Conservation (phyloP, 345 rosid species). For the Camelina hispida region DNA sequence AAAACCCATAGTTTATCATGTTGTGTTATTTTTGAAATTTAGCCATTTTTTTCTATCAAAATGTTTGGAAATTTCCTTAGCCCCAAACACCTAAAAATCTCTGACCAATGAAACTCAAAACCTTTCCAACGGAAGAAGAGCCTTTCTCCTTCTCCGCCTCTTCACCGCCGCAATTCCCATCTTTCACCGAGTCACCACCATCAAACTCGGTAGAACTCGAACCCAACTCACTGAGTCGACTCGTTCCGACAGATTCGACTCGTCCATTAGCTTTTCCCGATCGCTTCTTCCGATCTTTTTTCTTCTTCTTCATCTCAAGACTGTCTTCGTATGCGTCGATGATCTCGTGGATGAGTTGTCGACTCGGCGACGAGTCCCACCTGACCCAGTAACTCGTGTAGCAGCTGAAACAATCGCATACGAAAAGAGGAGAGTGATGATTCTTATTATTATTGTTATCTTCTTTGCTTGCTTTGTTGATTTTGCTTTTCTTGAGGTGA, state of each 20-base stretch:
- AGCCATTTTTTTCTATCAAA: constrained; percentile 14
- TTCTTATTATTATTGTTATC: background rate
- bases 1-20: background rate
- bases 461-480: constrained; percentile 24
- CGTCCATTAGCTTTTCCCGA: constrained; percentile 19
- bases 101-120: constrained; percentile 72
- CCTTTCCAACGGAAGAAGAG: constrained; percentile 49
- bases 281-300: constrained; percentile 50
- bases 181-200: constrained; percentile 33
- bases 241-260: constrained; percentile 35
- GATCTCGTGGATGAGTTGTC: constrained; percentile 77
- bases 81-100: constrained; percentile 77
- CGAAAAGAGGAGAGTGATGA: constrained; percentile 59
- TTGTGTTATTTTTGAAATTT: background rate
- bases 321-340: constrained; percentile 76
- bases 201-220: constrained; percentile 32
- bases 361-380: constrained; percentile 83
- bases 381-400: constrained; percentile 82
- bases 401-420: constrained; percentile 78
- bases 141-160: constrained; percentile 50
- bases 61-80: constrained; percentile 34
- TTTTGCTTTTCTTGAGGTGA: constrained; percentile 32
- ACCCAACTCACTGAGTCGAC: constrained; percentile 39
- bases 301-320: constrained; percentile 39
- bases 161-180: constrained; percentile 19